Evolutionary conservation across 2,329 filamentous ascomycete species (phyloP).

Genomic region (Harringtonia lauricola): DNA sequence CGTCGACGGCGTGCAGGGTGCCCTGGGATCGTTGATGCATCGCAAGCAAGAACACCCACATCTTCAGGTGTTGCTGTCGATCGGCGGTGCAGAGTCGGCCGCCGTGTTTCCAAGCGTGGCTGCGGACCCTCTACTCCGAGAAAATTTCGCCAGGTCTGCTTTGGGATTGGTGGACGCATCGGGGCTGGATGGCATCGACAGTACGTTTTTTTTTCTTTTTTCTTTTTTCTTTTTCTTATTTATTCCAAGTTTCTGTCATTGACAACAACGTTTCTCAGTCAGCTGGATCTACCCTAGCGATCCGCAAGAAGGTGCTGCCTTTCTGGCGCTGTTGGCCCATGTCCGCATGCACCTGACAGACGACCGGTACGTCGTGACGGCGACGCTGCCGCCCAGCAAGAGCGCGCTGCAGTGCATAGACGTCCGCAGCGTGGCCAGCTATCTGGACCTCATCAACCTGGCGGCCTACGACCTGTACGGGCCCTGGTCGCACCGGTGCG

Average conservation of each 20-base stretch:
- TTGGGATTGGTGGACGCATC: slow-evolving; percentile 58
- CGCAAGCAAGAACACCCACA: slow-evolving; percentile 61
- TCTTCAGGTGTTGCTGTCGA: slow-evolving; percentile 65
- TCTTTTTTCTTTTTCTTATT: background rate
- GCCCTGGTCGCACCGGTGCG: slow-evolving; percentile 54
- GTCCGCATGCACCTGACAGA: slow-evolving; percentile 58
- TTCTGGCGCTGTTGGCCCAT: slow-evolving; percentile 55
- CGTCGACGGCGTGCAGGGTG: slow-evolving; percentile 61
- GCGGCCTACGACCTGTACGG: slow-evolving; percentile 75
- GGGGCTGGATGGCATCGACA: slow-evolving; percentile 64
- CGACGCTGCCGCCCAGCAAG: slow-evolving; percentile 58
- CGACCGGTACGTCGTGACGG: slow-evolving; percentile 58
- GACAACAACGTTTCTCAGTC: no score
- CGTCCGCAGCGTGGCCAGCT: slow-evolving; percentile 46
- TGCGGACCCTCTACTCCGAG: slow-evolving; percentile 43
- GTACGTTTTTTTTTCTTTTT: slow-evolving; percentile 33
- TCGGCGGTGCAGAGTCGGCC: slow-evolving; percentile 58
- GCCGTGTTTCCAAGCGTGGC: slow-evolving; percentile 60
- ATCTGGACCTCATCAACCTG: slow-evolving; percentile 66
- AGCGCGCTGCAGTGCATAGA: slow-evolving; percentile 60
- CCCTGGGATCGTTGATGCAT: slow-evolving; percentile 60
- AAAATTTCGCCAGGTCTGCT: slow-evolving; percentile 61
- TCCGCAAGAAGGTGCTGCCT: slow-evolving; percentile 55
- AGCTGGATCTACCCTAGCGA: slow-evolving; percentile 70
- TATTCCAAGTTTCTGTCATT: no score